These are phyloP conservation scores for Trypanosoma grayi DNA, from an alignment of 208 protist species.

Conservation along the genomic window DNA sequence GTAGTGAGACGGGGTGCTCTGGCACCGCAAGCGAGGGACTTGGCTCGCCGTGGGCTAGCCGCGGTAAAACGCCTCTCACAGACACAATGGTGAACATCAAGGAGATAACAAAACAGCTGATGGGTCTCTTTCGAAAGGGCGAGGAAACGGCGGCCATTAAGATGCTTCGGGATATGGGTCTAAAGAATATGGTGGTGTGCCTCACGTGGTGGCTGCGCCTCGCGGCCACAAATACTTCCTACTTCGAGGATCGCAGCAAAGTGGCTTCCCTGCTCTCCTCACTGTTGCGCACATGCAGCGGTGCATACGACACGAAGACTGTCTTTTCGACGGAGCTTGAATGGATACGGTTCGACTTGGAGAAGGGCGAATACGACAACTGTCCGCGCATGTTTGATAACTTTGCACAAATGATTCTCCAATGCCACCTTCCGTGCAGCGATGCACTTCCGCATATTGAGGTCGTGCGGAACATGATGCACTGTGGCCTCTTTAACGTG, in stretches of 20 bases:
- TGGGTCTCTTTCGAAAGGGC: conserved; percentile 53
- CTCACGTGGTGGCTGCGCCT: conserved; percentile 85
- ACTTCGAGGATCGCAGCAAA: conserved; percentile 56
- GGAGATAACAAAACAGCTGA: conserved; percentile 59
- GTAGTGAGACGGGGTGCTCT: neutral
- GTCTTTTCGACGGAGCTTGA: conserved; percentile 58
- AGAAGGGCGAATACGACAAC: conserved; percentile 66
- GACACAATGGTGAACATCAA: conserved; percentile 68
- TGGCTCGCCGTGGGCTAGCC: conserved; percentile 9
- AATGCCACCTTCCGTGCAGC: conserved; percentile 48
- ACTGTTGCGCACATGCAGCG: conserved; percentile 44
- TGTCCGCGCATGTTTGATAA: conserved; percentile 85
- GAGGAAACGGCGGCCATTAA: conserved; percentile 40
- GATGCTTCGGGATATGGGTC: conserved; percentile 49
- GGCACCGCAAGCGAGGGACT: conserved; percentile 2
- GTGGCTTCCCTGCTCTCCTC: conserved; percentile 54
- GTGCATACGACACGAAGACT: conserved; percentile 24
- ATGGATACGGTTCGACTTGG: conserved; percentile 83
- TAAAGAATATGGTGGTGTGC: conserved; percentile 70
- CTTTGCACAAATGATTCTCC: conserved; percentile 71
- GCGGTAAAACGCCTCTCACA: conserved; percentile 22
- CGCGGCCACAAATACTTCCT: conserved; percentile 49
- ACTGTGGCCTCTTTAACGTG: conserved; percentile 71
- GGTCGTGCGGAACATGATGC: conserved; percentile 56
- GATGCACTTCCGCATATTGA: conserved; percentile 38